Conservation (phyloP, 2,329 filamentous ascomycete genomes). For the Colletotrichum melonis region DNA sequence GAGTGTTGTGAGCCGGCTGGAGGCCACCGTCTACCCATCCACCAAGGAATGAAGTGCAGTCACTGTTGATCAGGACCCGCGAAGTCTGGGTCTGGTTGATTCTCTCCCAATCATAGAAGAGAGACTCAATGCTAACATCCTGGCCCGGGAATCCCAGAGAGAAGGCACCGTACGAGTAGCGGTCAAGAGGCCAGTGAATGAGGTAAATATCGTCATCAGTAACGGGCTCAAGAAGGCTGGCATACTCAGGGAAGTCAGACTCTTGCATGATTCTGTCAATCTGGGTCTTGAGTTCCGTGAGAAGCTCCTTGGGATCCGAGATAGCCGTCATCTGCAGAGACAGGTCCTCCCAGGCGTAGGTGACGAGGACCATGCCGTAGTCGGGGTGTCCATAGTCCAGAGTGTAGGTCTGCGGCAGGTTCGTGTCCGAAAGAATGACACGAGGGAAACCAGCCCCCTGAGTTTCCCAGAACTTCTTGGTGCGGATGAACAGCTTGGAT, state of each 20-base stretch:
- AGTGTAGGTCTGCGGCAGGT: conserved; percentile 1
- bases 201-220: conserved; percentile 13
- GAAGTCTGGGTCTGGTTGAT: neutral
- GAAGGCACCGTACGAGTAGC: conserved; percentile 14
- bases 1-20: conserved; percentile 16
- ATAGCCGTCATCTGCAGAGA: conserved; percentile 2
- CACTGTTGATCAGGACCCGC: conserved; percentile 9
- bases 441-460: conserved; percentile 7
- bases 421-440: conserved; percentile 4
- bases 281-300: neutral
- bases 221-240: neutral
- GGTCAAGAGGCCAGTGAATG: conserved; percentile 16
- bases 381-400: neutral
- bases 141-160: conserved; percentile 8
- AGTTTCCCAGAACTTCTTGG: conserved; percentile 11
- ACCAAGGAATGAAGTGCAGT: conserved; percentile 18
- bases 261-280: neutral
- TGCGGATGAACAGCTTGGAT: conserved; percentile 18
- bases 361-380: conserved; percentile 1
- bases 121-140: conserved; percentile 6
- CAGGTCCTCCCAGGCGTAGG: conserved; percentile 1
- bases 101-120: conserved; percentile 18
- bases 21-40: conserved; percentile 12
- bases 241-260: neutral
- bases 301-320: conserved; percentile 3